Conservation (phyloP, 2,329 filamentous ascomycete species). For the Aspergillus sp. region DNA sequence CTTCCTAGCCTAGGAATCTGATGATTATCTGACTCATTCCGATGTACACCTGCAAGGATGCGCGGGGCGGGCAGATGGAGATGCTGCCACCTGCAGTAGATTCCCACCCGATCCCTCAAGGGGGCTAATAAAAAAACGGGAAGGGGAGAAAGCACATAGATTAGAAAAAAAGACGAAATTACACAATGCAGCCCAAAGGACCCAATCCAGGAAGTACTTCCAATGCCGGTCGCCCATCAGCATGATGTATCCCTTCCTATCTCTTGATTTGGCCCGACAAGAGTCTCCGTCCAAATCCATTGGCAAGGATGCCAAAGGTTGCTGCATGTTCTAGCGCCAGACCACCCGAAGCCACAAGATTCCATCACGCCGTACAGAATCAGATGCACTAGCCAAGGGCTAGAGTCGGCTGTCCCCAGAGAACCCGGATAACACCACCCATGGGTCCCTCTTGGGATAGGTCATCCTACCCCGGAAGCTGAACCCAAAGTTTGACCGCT, state of each 20-base stretch:
- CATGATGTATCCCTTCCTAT: background rate
- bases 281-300: background rate
- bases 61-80: background rate
- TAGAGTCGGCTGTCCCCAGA: slow-evolving; percentile 1
- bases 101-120: slow-evolving; percentile 7
- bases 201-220: background rate
- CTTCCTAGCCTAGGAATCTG: slow-evolving; percentile 5
- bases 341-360: background rate
- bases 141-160: background rate
- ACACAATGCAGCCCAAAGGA: slow-evolving; percentile 11
- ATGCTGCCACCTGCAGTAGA: slow-evolving; percentile 4
- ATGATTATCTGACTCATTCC: slow-evolving; percentile 8
- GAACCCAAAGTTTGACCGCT: slow-evolving; percentile 12
- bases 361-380: slow-evolving; percentile 12
- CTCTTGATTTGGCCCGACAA: slow-evolving; percentile 3
- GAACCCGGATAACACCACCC: slow-evolving; percentile 9
- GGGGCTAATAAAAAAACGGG: background rate
- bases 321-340: background rate
- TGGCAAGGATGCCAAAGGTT: background rate
- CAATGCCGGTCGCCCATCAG: background rate
- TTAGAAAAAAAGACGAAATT: background rate
- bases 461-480: slow-evolving; percentile 12
- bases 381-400: slow-evolving; percentile 8
- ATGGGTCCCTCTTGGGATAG: slow-evolving; percentile 12
- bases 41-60: slow-evolving; percentile 17